phyloP scores from a whole-genome alignment of 495 filamentous ascomycete genomes.

The Darksidea phi region DNA sequence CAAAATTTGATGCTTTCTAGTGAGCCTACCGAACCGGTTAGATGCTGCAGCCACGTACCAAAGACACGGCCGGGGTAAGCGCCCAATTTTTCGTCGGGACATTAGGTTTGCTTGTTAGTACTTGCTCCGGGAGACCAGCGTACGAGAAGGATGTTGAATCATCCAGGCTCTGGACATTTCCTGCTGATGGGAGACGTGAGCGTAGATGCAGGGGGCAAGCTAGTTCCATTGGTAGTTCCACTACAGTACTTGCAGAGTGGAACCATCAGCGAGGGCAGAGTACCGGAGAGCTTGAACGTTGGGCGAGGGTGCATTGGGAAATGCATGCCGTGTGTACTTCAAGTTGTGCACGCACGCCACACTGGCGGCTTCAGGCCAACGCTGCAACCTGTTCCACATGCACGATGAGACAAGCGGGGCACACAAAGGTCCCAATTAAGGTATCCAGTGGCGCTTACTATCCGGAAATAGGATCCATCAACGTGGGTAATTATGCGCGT shows the following conservation, averaged over 20 bases:
- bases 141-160: neutral
- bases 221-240: too few relatives aligned
- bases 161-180: neutral
- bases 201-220: too few relatives aligned
- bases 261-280: too few relatives aligned
- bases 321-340: neutral
- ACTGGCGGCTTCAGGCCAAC: conserved; percentile 6
- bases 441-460: conserved; percentile 4
- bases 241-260: too few relatives aligned
- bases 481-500: conserved; percentile 20
- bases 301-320: neutral
- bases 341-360: neutral
- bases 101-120: conserved; percentile 2
- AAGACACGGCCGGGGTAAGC: conserved; percentile 1
- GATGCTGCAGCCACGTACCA: conserved; percentile 3
- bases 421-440: neutral
- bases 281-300: neutral
- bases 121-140: neutral
- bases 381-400: conserved; percentile 18
- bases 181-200: too few relatives aligned
- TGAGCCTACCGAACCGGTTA: too few relatives aligned
- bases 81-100: neutral
- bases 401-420: conserved; percentile 5
- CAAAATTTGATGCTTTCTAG: neutral
- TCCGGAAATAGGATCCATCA: conserved; percentile 1